A percentile compares a stretch with the other conserved stretches of the same genome.
Conservation (phyloP, 176 grass and related monocot genomes). For the Aechmea fasciata region DNA sequence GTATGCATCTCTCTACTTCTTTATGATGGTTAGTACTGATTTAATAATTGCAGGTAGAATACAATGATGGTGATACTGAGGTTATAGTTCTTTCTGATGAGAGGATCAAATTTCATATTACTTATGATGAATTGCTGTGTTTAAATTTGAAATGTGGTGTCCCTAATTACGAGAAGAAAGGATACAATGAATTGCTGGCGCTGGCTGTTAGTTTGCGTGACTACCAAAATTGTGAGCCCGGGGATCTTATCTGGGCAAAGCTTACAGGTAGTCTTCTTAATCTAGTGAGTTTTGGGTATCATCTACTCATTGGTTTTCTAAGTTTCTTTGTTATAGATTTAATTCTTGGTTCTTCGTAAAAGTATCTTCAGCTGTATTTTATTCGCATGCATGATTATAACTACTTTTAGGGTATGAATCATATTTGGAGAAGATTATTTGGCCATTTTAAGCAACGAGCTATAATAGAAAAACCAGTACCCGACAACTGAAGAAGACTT, state of each 20-base stretch:
- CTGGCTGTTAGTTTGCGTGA: conserved; percentile 90
- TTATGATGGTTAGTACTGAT: not conserved
- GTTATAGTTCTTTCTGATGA: conserved; percentile 48
- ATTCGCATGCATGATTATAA: not conserved
- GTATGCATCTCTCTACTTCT: not conserved
- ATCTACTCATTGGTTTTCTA: not conserved
- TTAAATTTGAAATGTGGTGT: conserved; percentile 62
- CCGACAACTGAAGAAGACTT: not conserved
- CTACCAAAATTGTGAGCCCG: conserved; percentile 77
- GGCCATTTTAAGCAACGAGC: not conserved
- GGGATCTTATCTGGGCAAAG: conserved; percentile 98
- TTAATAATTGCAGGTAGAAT: conserved; percentile 54
- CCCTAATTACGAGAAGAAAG: conserved; percentile 58
- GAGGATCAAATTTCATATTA: conserved; percentile 73
- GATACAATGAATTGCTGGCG: conserved; percentile 71
- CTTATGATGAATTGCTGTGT: conserved; percentile 54
- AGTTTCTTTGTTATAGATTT: not conserved
- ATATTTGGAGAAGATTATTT: not conserved
- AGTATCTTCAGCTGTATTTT: not conserved
- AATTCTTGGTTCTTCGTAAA: no score
- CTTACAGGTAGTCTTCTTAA: conserved; percentile 62
- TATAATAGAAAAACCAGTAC: not conserved
- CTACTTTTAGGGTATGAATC: not conserved
- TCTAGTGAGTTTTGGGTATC: not conserved
- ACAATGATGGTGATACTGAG: conserved; percentile 78